phyloP scores from a whole-genome alignment of 768 basidiomycete species.

The Calvatia gigantea region DNA sequence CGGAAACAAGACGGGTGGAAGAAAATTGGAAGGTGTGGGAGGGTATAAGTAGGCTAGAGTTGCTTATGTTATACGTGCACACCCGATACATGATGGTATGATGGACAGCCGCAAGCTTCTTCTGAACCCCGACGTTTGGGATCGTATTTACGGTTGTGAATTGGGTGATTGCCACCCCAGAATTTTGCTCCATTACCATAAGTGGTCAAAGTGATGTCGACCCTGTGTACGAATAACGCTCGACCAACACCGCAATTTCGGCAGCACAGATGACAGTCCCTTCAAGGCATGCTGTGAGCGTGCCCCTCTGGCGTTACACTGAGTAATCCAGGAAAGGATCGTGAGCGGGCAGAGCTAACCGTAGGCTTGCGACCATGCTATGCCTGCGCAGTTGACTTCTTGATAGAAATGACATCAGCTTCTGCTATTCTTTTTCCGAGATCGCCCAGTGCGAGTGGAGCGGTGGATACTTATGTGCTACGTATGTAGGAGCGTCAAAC shows the following conservation, averaged over 20 bases:
- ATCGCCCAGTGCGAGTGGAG: background rate
- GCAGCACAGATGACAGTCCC: background rate
- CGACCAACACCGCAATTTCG: background rate
- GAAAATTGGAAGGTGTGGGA: background rate
- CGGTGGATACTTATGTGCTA: background rate
- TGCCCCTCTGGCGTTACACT: background rate
- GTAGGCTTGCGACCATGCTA: background rate
- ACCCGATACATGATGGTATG: background rate
- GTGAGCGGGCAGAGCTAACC: background rate
- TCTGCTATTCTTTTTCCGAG: background rate
- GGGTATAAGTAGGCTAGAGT: conserved; percentile 6
- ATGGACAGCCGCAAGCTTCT: too few species aligned
- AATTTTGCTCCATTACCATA: conserved; percentile 1
- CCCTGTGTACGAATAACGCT: background rate
- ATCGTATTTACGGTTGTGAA: background rate
- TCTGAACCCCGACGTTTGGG: background rate
- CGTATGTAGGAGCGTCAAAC: too few species aligned
- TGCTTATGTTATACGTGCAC: conserved; percentile 3
- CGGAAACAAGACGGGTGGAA: background rate
- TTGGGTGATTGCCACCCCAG: too few species aligned
- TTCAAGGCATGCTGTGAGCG: background rate
- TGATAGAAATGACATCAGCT: background rate
- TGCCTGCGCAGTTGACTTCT: background rate
- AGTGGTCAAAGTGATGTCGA: background rate
- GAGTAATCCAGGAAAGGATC: background rate